Conservation (phyloP, 2,329 filamentous ascomycete species). For the Verruconis gallopava region DNA sequence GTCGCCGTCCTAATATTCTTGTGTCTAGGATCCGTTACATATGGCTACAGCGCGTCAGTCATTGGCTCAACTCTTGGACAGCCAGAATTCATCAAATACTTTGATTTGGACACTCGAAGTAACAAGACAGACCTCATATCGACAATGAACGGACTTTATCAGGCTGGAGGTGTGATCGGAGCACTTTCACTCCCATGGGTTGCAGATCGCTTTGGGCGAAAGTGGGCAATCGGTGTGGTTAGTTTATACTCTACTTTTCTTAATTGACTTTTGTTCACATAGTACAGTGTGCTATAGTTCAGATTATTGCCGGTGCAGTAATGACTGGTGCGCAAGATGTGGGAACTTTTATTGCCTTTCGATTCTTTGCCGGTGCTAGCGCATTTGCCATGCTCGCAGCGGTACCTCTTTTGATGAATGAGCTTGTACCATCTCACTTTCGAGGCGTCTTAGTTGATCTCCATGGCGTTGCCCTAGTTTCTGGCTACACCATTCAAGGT, state of each 20-base stretch:
- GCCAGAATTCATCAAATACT: conserved; percentile 15
- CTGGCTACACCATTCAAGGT: conserved; percentile 15
- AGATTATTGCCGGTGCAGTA: conserved; percentile 19
- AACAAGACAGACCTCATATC: conserved; percentile 13
- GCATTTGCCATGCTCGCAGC: conserved; percentile 21
- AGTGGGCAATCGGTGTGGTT: conserved; percentile 15
- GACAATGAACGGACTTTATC: conserved; percentile 15
- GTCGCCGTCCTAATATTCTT: conserved; percentile 15
- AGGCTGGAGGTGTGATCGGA: conserved; percentile 14
- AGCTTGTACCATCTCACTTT: conserved; percentile 20
- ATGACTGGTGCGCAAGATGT: conserved; percentile 15
- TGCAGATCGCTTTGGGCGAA: conserved; percentile 14
- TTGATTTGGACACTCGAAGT: conserved; percentile 13
- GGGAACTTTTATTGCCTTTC: conserved; percentile 19
- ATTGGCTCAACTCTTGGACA: conserved; percentile 15
- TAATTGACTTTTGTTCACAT: background rate
- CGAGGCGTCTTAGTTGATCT: conserved; percentile 23
- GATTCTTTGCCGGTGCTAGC: conserved; percentile 20
- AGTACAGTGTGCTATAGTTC: conserved; percentile 14
- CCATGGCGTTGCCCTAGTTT: conserved; percentile 18
- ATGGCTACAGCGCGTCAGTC: conserved; percentile 15
- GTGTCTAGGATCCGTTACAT: conserved; percentile 14
- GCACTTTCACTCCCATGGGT: conserved; percentile 13
- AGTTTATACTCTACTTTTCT: background rate
- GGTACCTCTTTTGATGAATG: conserved; percentile 22